These are phyloP conservation scores for Boletus rubroflammeus DNA, from an alignment of 768 basidiomycete genomes.

Conservation along the genomic window DNA sequence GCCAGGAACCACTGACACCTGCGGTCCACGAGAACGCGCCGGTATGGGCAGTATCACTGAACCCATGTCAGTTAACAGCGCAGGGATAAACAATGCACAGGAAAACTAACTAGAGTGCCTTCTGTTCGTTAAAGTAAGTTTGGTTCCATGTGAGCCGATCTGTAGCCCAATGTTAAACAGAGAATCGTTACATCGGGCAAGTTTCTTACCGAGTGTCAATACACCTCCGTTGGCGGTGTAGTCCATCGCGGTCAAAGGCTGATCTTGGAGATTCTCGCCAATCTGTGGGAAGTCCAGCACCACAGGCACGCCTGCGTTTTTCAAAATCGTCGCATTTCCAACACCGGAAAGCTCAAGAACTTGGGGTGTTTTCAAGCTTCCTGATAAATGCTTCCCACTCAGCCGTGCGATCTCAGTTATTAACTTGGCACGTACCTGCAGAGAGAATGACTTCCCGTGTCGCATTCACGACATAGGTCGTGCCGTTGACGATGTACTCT, in stretches of 20 bases:
- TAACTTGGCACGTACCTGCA: background rate
- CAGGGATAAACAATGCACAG: background rate
- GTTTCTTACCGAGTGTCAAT: background rate
- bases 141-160: background rate
- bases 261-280: conserved; percentile 4
- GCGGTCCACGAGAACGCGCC: background rate
- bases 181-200: background rate
- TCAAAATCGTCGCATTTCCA: background rate
- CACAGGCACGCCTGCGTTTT: background rate
- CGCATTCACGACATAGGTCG: background rate
- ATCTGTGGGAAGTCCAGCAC: background rate
- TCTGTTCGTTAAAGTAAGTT: background rate
- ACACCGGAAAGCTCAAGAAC: background rate
- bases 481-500: background rate
- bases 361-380: background rate
- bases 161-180: background rate
- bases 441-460: background rate
- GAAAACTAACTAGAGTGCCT: background rate
- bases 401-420: background rate
- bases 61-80: background rate
- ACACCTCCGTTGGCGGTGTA: background rate
- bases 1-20: background rate
- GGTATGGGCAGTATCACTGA: background rate
- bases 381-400: background rate
- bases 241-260: background rate